Percentiles rank a stretch among this genome's conserved stretches.
These are phyloP conservation scores for Neckera pumila DNA, from an alignment of 225 moss, liverwort and hornwort species.

Conservation along the genomic window DNA sequence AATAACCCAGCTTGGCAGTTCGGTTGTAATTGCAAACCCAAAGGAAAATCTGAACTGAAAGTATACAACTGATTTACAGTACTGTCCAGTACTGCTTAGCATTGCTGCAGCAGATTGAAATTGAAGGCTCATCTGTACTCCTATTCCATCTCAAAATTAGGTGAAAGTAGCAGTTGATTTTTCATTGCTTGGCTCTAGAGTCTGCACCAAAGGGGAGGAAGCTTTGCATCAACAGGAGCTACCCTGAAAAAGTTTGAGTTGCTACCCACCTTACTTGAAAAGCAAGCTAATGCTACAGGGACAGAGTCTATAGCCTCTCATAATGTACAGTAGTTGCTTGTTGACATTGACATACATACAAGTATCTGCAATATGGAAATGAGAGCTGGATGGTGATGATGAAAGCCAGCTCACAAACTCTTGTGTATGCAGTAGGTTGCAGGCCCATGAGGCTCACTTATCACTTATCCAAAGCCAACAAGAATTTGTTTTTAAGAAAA, in stretches of 20 bases:
- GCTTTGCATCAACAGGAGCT: background rate
- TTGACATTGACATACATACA: background rate
- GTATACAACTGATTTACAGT: background rate
- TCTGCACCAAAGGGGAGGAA: background rate
- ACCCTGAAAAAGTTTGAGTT: background rate
- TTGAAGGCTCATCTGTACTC: background rate
- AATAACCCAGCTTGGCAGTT: background rate
- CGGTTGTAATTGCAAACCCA: background rate
- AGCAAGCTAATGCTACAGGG: background rate
- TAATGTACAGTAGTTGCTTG: background rate
- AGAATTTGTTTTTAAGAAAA: background rate
- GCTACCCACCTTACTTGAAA: too few species aligned
- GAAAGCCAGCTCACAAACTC: background rate
- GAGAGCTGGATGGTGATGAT: background rate
- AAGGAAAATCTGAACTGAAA: background rate
- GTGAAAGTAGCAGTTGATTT: background rate
- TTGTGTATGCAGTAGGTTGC: background rate
- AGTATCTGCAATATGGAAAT: too few species aligned
- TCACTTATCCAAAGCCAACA: background rate
- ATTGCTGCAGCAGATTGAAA: background rate
- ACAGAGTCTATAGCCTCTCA: background rate
- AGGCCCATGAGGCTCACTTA: background rate
- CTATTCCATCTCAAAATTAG: too few species aligned
- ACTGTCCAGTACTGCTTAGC: too few species aligned
- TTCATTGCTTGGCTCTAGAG: background rate